These are phyloP conservation scores for Epichloe uncinata DNA, from an alignment of 2,329 filamentous ascomycete species.

Conservation along the genomic window DNA sequence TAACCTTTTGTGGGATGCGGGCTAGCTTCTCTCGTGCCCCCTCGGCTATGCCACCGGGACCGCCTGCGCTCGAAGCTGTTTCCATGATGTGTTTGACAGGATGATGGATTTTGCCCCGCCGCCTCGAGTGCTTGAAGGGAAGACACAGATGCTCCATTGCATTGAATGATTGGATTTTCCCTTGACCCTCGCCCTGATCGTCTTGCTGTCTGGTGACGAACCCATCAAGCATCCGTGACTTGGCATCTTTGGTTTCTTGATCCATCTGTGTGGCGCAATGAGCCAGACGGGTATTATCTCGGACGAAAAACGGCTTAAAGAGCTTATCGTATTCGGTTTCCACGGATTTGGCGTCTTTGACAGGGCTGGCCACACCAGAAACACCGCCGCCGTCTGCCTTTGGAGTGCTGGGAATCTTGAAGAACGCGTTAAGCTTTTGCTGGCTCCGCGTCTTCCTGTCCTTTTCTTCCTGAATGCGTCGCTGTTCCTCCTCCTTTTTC, in stretches of 20 bases:
- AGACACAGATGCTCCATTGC: conserved; percentile 33
- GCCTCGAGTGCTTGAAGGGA: conserved; percentile 20
- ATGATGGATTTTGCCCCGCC: conserved; percentile 34
- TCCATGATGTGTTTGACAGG: conserved; percentile 50
- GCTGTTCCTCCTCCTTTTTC: conserved; percentile 36
- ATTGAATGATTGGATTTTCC: conserved; percentile 30
- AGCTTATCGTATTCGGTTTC: conserved; percentile 48
- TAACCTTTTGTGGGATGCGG: conserved; percentile 47
- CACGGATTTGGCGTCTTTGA: conserved; percentile 13
- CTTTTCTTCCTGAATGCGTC: conserved; percentile 27
- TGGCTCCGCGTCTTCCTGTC: conserved; percentile 37
- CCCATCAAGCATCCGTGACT: conserved; percentile 38
- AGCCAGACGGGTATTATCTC: conserved; percentile 60
- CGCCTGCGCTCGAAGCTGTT: conserved; percentile 31
- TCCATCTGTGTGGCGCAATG: conserved; percentile 44
- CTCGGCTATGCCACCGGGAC: conserved; percentile 19
- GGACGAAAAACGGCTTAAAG: conserved; percentile 74
- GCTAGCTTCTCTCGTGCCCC: conserved; percentile 29
- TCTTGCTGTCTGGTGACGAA: conserved; percentile 34
- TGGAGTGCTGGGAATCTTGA: conserved; percentile 26
- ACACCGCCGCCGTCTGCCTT: conserved; percentile 24
- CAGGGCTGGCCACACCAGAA: conserved; percentile 16
- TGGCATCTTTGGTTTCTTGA: conserved; percentile 37
- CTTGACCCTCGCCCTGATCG: conserved; percentile 15
- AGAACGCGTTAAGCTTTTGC: conserved; percentile 31